Evolutionary conservation across 2,329 filamentous ascomycete species (phyloP).

Genomic region (Thermothelomyces thermophilus): DNA sequence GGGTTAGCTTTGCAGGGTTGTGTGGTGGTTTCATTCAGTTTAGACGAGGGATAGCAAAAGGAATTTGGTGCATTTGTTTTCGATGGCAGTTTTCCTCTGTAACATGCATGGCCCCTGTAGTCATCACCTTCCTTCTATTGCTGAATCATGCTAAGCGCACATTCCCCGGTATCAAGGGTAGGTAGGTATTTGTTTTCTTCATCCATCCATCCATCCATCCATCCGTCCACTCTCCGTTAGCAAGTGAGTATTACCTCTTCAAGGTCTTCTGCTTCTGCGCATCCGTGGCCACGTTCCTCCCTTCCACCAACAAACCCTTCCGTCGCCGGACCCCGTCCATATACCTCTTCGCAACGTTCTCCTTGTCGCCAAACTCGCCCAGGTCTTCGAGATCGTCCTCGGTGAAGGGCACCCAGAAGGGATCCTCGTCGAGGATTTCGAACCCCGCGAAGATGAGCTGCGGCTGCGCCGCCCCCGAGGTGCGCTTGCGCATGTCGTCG

Average conservation of each 20-base stretch:
- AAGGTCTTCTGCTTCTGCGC: slow-evolving; percentile 84
- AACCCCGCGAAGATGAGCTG: slow-evolving; percentile 92
- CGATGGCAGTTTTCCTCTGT: neutral
- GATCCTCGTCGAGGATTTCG: slow-evolving; percentile 89
- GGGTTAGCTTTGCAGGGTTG: slow-evolving; percentile 2
- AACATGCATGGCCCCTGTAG: too few relatives aligned
- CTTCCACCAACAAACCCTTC: slow-evolving; percentile 83
- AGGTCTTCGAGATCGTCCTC: slow-evolving; percentile 96
- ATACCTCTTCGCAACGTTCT: slow-evolving; percentile 94
- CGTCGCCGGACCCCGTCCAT: slow-evolving; percentile 81
- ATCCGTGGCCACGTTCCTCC: slow-evolving; percentile 68
- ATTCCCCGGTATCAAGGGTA: too few relatives aligned
- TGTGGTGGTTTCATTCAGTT: slow-evolving; percentile 9
- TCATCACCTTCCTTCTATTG: too few relatives aligned
- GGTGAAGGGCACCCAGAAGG: slow-evolving; percentile 94
- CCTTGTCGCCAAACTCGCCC: slow-evolving; percentile 84
- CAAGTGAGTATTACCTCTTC: slow-evolving; percentile 43
- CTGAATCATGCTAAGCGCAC: too few relatives aligned
- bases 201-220: too few relatives aligned
- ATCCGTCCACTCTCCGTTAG: too few relatives aligned
- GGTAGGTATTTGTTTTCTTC: too few relatives aligned
- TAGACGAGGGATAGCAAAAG: slow-evolving; percentile 20
- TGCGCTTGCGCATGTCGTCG: slow-evolving; percentile 94
- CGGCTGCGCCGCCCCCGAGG: slow-evolving; percentile 81
- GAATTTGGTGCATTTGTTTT: slow-evolving; percentile 15